Base-by-base conservation (phyloP, 805 yeast genomes). In the Saccharomycopsis selenospora region DNA sequence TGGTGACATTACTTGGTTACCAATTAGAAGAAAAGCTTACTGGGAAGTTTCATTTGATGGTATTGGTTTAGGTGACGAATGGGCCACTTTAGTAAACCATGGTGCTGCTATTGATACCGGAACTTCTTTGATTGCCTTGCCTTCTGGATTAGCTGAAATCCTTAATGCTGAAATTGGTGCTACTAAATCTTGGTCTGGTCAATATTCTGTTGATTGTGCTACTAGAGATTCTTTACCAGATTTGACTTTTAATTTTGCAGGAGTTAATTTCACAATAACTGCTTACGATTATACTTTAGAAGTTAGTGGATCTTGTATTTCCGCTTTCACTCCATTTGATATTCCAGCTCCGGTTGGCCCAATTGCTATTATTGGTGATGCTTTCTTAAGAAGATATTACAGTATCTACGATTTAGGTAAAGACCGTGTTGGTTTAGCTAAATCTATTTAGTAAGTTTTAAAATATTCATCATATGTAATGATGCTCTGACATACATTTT, bases 31-130 rank as follows among this genome's bases (percentile, higher is more conserved):
- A 77, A 89, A 90, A 81, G 99, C 98, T 28, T 93, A 93, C 79
- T 93, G 99, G 99, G 99, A 93, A 75, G 99, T 93, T 52, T 79
- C 83, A 59, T 84, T 93, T 58, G 88, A 88, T 59, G 90, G 95
- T 59, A 74, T 93, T 65, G 86, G 90, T 40, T 76, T 93, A 55
- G 99, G 99, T 61, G 85, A 85, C 57, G 95, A 93, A 70, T 85
- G 77, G 62, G 96, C 98, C 45, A 78, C 75, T 59, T 79, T 93
- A 61, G 77, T 75, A 57, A 72, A 71, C 61, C 82, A 89, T 54
- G 99, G 99, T 66, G 99, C 97, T 61, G 96, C 96, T 53, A 89
- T 93, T 64, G 99, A 93, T 68, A 93, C 99, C 50, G 99, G 99
- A 70, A 93, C 99, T 56, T 91, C 98, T 30, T 77, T 93, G 67